These are phyloP conservation scores for Komagataella ulmi DNA, from an alignment of 805 yeast genomes.

Conservation along the genomic window DNA sequence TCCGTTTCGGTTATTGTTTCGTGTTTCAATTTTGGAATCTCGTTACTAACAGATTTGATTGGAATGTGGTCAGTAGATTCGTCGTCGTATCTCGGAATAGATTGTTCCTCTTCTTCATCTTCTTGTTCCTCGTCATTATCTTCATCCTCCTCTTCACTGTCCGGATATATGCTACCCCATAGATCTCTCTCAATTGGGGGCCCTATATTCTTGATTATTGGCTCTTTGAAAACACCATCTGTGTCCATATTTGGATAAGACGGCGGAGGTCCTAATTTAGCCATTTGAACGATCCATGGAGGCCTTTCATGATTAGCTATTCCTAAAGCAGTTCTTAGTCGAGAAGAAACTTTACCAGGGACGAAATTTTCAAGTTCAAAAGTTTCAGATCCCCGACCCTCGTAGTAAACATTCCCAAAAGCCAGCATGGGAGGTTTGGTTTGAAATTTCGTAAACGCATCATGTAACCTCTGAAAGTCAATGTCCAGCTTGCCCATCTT, in stretches of 20 bases:
- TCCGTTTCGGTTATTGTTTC: not conserved
- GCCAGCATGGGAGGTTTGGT: constrained; percentile 53
- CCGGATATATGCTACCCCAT: constrained; percentile 19
- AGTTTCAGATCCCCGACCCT: constrained; percentile 49
- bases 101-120: constrained; percentile 8
- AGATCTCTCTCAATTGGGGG: constrained; percentile 12
- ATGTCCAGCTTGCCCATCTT: constrained; percentile 77
- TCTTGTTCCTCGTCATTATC: constrained; percentile 15
- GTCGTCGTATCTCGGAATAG: not conserved
- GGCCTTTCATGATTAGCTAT: constrained; percentile 44
- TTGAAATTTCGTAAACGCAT: constrained; percentile 79
- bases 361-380: constrained; percentile 23
- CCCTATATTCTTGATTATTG: constrained; percentile 6
- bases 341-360: constrained; percentile 60
- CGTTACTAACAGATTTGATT: not conserved
- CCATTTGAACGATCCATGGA: constrained; percentile 73
- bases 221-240: constrained; percentile 11
- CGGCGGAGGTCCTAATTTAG: constrained; percentile 70
- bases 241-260: constrained; percentile 55
- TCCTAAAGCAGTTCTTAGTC: constrained; percentile 58
- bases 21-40: not conserved
- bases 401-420: constrained; percentile 72
- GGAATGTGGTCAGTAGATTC: not conserved
- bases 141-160: constrained; percentile 19
- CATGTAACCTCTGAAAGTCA: constrained; percentile 69